These are phyloP conservation scores for Eudorina sp. DNA, from an alignment of 139 green algal species.

Conservation along the genomic window DNA sequence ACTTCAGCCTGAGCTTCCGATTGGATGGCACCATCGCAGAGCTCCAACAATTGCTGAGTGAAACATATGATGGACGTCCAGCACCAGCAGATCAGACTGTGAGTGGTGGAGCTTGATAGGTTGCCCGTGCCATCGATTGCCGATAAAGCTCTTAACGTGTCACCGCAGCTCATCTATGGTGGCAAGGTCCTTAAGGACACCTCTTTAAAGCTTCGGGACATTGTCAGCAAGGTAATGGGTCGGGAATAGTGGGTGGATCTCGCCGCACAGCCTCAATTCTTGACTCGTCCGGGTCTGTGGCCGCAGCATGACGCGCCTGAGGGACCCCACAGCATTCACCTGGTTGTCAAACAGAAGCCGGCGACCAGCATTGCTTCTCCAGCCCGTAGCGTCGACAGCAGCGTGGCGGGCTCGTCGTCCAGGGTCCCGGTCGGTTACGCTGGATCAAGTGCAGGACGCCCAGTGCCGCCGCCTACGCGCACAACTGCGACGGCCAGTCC, in stretches of 20 bases:
- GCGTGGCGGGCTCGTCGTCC: not conserved
- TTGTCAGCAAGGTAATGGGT: constrained; percentile 55
- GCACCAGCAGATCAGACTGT: constrained; percentile 56
- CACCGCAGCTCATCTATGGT: constrained; percentile 74
- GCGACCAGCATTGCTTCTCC: not conserved
- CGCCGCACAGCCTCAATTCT: not conserved
- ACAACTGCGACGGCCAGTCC: not conserved
- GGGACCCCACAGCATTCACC: constrained; percentile 68
- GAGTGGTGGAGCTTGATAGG: not conserved
- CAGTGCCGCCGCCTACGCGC: not conserved
- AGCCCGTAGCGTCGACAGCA: not conserved
- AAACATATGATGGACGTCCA: constrained; percentile 55
- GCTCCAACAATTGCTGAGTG: constrained; percentile 39
- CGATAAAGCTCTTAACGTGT: not conserved
- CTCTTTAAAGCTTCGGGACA: constrained; percentile 16
- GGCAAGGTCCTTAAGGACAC: constrained; percentile 76
- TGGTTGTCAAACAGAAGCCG: constrained; percentile 70
- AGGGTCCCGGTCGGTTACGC: not conserved
- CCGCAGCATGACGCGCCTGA: constrained; percentile 52
- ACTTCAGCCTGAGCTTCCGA: constrained; percentile 41
- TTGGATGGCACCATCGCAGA: constrained; percentile 53
- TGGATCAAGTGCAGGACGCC: not conserved
- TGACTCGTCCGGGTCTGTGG: no score
- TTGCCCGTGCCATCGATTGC: not conserved
- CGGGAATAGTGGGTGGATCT: not conserved